Evolutionary conservation across 192 early-diverging fungal genomes (phyloP), one percentile per base, ranked within the genome.

Genomic region (Phlyctochytrium arcticum): DNA sequence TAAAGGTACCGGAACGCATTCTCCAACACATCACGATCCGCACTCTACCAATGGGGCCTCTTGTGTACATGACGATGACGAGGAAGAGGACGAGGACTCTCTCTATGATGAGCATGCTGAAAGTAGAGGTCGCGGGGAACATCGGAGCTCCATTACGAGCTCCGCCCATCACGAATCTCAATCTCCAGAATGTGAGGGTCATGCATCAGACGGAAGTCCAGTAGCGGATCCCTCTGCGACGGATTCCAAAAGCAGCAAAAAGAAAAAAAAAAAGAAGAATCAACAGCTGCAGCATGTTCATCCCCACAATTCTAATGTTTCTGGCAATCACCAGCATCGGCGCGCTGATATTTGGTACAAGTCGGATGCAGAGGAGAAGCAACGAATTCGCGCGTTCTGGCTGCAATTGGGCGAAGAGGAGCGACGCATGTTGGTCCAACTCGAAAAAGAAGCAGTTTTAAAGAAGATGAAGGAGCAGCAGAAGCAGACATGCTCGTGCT

Each of bases 391-490:
- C 36, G 89, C 91, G 58, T 93, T 92, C 71, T 93, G 91, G 91
- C 75, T 91, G 50, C 83, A 86, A 35, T 75, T 93, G 7, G 81
- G 86, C 27, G 91, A 93, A 70, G 86, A 89, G 30, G 90, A 93
- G 57, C 75, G 91, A 29, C 75, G 87, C 46, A 79, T 77, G 30
- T 76, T 93, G n/a, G 89, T 93, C 15, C 87, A 89, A 59, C 83
- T 90, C 6, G 91, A 93, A 68, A 90, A 90, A 65, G 91, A 93
- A 63, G 86, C 89, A 15, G 91, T 93, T 15, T 68, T 93, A 46
- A 86, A 83, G 69, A 93, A 92, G 75, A 91, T 93, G 87, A 91
- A 91, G 76, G 91, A 93, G 60, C 90, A 93, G 68, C 89, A 92
- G 68, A 86, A 86, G 65, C 89, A 90, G 62, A 83, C 86, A 5